These are phyloP conservation scores for Ganoderma lingzhi DNA, from an alignment of 1,284 basidiomycete species.

Conservation along the genomic window DNA sequence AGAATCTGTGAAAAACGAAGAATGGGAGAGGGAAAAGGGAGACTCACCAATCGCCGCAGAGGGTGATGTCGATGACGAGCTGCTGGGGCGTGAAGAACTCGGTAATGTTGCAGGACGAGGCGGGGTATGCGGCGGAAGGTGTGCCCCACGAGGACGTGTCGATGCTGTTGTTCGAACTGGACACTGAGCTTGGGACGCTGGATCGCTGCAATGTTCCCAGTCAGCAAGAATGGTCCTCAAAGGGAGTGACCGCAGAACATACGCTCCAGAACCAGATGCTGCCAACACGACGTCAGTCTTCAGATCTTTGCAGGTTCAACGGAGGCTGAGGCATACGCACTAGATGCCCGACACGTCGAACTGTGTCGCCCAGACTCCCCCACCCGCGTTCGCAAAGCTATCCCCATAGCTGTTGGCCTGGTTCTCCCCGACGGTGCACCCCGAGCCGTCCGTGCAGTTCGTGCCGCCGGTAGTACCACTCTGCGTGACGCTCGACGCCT, in stretches of 20 bases:
- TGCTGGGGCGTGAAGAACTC: slow-evolving; percentile 62
- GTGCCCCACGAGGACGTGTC: slow-evolving; percentile 64
- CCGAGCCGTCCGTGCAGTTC: slow-evolving; percentile 54
- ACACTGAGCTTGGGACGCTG: slow-evolving; percentile 42
- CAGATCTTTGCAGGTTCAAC: slow-evolving; percentile 11
- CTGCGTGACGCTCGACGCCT: slow-evolving; percentile 45
- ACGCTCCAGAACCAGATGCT: slow-evolving; percentile 78
- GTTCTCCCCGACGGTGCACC: slow-evolving; percentile 64
- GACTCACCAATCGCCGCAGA: slow-evolving; percentile 62
- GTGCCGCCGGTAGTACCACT: slow-evolving; percentile 45
- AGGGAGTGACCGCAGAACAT: slow-evolving; percentile 30
- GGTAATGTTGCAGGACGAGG: slow-evolving; percentile 55
- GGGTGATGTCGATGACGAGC: slow-evolving; percentile 62
- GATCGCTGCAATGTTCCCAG: slow-evolving; percentile 43
- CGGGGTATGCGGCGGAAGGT: slow-evolving; percentile 63
- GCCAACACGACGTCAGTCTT: slow-evolving; percentile 12
- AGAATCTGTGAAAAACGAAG: background rate
- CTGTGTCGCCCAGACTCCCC: slow-evolving; percentile 71
- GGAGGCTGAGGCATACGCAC: slow-evolving; percentile 29
- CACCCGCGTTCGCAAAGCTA: slow-evolving; percentile 63
- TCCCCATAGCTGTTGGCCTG: slow-evolving; percentile 59
- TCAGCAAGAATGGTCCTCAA: background rate
- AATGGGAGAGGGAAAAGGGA: slow-evolving; percentile 5
- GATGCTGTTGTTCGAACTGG: slow-evolving; percentile 44
- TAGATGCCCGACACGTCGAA: slow-evolving; percentile 58